These are phyloP conservation scores for Cercospora zeina DNA, from an alignment of 2,329 filamentous ascomycete genomes.

Conservation along the genomic window DNA sequence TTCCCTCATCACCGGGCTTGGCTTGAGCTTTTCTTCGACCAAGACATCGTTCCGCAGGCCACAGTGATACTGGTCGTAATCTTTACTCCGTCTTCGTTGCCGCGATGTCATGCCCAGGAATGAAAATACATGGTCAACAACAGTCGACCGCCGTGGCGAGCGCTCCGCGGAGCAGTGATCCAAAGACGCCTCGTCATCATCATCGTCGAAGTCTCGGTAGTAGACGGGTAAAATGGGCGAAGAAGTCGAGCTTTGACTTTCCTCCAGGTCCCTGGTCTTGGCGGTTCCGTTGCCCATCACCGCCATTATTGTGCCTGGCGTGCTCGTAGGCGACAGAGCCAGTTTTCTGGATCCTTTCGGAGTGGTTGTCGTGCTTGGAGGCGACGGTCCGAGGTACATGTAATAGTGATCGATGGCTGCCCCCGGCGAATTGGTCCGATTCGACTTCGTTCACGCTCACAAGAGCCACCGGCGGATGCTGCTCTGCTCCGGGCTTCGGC, in stretches of 20 bases:
- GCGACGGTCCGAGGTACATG: neutral
- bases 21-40: slow-evolving; percentile 13
- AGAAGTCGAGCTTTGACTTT: slow-evolving; percentile 17
- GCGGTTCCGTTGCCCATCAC: neutral
- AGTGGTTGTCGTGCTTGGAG: neutral
- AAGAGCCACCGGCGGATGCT: neutral
- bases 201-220: slow-evolving; percentile 20
- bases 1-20: slow-evolving; percentile 19
- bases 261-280: neutral
- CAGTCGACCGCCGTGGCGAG: slow-evolving; percentile 5
- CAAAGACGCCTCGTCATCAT: slow-evolving; percentile 18
- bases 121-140: slow-evolving; percentile 12
- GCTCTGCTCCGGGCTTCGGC: neutral
- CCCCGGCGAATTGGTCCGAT: neutral
- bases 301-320: neutral
- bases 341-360: neutral
- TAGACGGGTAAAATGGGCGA: slow-evolving; percentile 15
- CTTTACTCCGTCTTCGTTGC: slow-evolving; percentile 8
- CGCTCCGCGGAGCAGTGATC: slow-evolving; percentile 13
- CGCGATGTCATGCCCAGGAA: slow-evolving; percentile 17
- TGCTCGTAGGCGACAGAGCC: neutral
- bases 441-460: neutral
- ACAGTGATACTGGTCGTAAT: slow-evolving; percentile 20
- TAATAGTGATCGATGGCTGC: neutral
- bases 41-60: slow-evolving; percentile 19